Evolutionary conservation across 2,329 filamentous ascomycete species (phyloP).

Genomic region (Diaporthe helianthi): DNA sequence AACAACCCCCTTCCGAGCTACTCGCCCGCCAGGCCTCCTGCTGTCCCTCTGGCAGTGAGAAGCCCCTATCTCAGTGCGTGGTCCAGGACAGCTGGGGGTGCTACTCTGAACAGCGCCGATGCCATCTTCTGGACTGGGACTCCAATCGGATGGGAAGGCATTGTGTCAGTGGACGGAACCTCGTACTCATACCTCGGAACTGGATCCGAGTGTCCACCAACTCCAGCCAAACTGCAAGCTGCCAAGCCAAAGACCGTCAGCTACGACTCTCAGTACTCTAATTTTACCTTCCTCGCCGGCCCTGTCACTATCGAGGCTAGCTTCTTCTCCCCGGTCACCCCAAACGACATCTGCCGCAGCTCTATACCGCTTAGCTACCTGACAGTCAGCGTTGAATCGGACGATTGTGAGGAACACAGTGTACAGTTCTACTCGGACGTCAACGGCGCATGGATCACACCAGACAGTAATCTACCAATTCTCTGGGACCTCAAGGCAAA

Average conservation of each 20-base stretch:
- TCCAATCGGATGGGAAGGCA: constrained; percentile 36
- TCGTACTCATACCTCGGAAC: constrained; percentile 50
- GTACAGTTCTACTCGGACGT: constrained; percentile 69
- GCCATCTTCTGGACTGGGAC: constrained; percentile 58
- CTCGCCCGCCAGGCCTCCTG: constrained; percentile 43
- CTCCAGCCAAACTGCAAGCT: constrained; percentile 38
- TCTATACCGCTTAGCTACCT: constrained; percentile 81
- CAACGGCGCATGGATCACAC: constrained; percentile 79
- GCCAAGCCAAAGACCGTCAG: constrained; percentile 34
- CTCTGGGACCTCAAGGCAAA: constrained; percentile 65
- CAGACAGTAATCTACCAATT: constrained; percentile 68
- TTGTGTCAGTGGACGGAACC: constrained; percentile 39
- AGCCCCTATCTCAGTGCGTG: constrained; percentile 63
- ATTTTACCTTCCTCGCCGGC: constrained; percentile 40
- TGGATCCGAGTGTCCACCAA: constrained; percentile 50
- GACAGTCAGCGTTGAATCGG: constrained; percentile 70
- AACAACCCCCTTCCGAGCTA: constrained; percentile 38
- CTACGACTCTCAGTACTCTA: constrained; percentile 38
- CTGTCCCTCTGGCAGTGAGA: constrained; percentile 56
- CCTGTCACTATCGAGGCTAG: constrained; percentile 49
- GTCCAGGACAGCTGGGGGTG: constrained; percentile 68
- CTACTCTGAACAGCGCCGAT: constrained; percentile 71
- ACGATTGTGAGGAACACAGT: constrained; percentile 49
- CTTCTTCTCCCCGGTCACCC: constrained; percentile 76
- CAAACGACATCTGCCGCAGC: constrained; percentile 76